Evolutionary conservation across 2,329 filamentous ascomycete genomes (phyloP).

Genomic region (Cytospora leucostoma): DNA sequence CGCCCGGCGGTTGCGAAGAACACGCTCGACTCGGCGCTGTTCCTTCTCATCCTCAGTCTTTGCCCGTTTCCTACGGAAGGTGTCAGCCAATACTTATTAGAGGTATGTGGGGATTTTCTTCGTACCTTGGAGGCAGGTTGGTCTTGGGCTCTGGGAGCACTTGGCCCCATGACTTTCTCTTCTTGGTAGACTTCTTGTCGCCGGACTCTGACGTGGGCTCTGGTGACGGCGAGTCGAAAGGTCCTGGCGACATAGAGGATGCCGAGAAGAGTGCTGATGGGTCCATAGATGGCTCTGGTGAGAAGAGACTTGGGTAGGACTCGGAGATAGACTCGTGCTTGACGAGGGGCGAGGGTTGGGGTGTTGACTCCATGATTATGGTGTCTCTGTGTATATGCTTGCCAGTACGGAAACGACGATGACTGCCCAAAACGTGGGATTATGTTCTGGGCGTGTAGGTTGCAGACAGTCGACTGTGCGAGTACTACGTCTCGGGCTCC

Average conservation of each 20-base stretch:
- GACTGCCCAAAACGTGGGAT: slow-evolving; percentile 3
- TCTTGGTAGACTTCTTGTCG: slow-evolving; percentile 80
- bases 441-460: slow-evolving; percentile 6
- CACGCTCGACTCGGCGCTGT: slow-evolving; percentile 93
- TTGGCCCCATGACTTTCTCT: slow-evolving; percentile 98
- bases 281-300: slow-evolving; percentile 27
- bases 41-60: slow-evolving; percentile 99
- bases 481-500: slow-evolving; percentile 1
- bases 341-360: slow-evolving; percentile 19
- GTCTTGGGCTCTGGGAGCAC: slow-evolving; percentile 96
- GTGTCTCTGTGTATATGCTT: slow-evolving; percentile 14
- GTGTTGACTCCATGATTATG: slow-evolving; percentile 16
- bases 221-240: slow-evolving; percentile 28
- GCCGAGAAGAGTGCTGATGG: slow-evolving; percentile 15
- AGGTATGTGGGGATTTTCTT: slow-evolving; percentile 24
- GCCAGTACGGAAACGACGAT: slow-evolving; percentile 11
- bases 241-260: slow-evolving; percentile 15
- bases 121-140: slow-evolving; percentile 84
- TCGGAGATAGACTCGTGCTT: slow-evolving; percentile 20
- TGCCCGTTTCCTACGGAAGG: slow-evolving; percentile 74
- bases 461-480: not conserved
- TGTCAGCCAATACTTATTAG: slow-evolving; percentile 32
- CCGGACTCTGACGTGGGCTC: slow-evolving; percentile 30
- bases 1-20: slow-evolving; percentile 92
- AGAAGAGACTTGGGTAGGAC: slow-evolving; percentile 19